These are phyloP conservation scores for Penicillium sp. DNA, from an alignment of 2,329 filamentous ascomycete species.

Conservation along the genomic window DNA sequence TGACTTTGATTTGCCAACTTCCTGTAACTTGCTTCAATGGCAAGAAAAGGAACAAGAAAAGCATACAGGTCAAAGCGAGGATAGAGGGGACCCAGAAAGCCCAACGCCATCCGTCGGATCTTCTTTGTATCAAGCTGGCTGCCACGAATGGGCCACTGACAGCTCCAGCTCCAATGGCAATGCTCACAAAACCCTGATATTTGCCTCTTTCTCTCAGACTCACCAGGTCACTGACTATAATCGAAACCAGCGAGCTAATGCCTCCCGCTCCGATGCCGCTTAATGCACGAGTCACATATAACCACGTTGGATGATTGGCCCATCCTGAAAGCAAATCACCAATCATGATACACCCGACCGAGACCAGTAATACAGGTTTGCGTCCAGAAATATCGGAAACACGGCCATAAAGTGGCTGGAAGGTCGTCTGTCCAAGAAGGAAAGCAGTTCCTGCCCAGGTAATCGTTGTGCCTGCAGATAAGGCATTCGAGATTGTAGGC, in stretches of 20 bases:
- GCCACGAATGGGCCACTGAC: slow-evolving; percentile 7
- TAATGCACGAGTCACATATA: slow-evolving; percentile 6
- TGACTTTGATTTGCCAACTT: slow-evolving; percentile 4
- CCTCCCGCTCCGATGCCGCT: slow-evolving; percentile 9
- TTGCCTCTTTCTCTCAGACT: slow-evolving; percentile 10
- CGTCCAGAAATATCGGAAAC: slow-evolving; percentile 10
- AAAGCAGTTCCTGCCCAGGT: slow-evolving; percentile 13
- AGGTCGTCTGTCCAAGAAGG: slow-evolving; percentile 6
- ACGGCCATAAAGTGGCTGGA: slow-evolving; percentile 11
- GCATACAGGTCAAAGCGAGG: slow-evolving; percentile 5
- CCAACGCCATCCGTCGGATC: slow-evolving; percentile 8
- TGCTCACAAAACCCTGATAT: slow-evolving; percentile 13
- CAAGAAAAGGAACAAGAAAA: neutral
- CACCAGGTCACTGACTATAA: slow-evolving; percentile 12
- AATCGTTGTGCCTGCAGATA: slow-evolving; percentile 6
- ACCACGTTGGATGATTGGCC: slow-evolving; percentile 1
- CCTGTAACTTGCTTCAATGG: slow-evolving; percentile 7
- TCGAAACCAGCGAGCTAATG: slow-evolving; percentile 10
- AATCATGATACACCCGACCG: slow-evolving; percentile 5
- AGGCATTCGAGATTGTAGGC: slow-evolving; percentile 4
- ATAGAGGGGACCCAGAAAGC: slow-evolving; percentile 11
- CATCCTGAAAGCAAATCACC: slow-evolving; percentile 9
- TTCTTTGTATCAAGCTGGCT: slow-evolving; percentile 1
- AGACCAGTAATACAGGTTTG: slow-evolving; percentile 6
- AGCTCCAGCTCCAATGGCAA: slow-evolving; percentile 7